Percentiles rank a stretch among this genome's conserved stretches.
phyloP scores from a whole-genome alignment of 2,329 filamentous ascomycete species.

The Aciculosporium take region DNA sequence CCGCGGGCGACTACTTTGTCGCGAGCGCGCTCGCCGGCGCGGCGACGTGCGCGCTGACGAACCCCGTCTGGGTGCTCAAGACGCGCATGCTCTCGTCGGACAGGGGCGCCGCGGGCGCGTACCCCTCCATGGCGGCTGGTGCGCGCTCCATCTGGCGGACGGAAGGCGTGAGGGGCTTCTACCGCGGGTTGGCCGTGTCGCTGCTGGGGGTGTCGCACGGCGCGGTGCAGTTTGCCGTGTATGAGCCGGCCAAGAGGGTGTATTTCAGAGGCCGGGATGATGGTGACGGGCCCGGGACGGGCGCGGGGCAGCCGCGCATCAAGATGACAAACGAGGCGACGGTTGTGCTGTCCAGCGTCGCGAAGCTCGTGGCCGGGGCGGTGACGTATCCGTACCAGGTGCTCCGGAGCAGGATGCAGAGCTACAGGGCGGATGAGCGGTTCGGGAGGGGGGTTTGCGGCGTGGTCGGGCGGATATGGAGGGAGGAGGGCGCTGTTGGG shows the following conservation, averaged over 20 bases:
- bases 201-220: conserved; percentile 82
- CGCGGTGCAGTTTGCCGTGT: conserved; percentile 90
- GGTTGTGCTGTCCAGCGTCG: conserved; percentile 61
- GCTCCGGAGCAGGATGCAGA: conserved; percentile 74
- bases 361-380: conserved; percentile 80
- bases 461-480: conserved; percentile 60
- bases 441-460: conserved; percentile 60
- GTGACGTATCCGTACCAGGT: conserved; percentile 94
- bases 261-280: conserved; percentile 27
- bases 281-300: background rate
- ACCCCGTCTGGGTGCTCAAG: conserved; percentile 97
- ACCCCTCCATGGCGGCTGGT: conserved; percentile 62
- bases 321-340: conserved; percentile 58
- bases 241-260: conserved; percentile 53
- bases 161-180: conserved; percentile 72
- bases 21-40: conserved; percentile 59
- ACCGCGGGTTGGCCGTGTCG: conserved; percentile 71
- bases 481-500: conserved; percentile 61
- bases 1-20: conserved; percentile 63
- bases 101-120: conserved; percentile 58
- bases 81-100: conserved; percentile 91
- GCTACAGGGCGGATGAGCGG: conserved; percentile 61
- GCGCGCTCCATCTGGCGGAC: conserved; percentile 47
- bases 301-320: background rate
- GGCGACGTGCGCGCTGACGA: conserved; percentile 69